phyloP scores from a whole-genome alignment of 2,329 filamentous ascomycete species.

The Xylaria sp. region DNA sequence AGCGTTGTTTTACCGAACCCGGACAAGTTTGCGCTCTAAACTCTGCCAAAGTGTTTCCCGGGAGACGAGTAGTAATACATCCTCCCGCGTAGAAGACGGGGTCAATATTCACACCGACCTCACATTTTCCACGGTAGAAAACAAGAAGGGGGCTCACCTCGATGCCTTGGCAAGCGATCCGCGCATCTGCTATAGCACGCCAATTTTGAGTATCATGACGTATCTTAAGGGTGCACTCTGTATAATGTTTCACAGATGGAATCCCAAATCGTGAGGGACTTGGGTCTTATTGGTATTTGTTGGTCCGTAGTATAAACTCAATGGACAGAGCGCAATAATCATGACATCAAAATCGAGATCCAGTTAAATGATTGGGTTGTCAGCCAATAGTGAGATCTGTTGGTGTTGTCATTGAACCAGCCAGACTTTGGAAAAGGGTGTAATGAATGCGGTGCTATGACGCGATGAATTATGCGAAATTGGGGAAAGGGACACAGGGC shows the following conservation, averaged over 20 bases:
- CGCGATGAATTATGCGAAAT: neutral
- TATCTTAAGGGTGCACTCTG: neutral
- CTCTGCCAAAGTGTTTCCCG: neutral
- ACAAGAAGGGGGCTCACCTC: too few relatives aligned
- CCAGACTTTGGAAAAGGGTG: neutral
- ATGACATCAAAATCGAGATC: conserved; percentile 40
- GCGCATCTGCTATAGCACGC: neutral
- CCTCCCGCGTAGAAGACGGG: neutral
- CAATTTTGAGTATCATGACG: neutral
- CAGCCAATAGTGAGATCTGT: neutral
- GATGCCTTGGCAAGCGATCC: neutral
- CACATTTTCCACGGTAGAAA: neutral
- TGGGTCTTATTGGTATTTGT: neutral
- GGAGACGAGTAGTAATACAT: neutral
- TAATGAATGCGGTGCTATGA: conserved; percentile 7
- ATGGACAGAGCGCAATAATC: neutral
- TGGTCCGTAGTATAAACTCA: neutral
- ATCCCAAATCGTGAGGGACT: neutral
- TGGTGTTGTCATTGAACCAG: neutral
- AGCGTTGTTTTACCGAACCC: neutral
- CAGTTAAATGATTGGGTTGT: conserved; percentile 19
- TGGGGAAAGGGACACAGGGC: too few relatives aligned
- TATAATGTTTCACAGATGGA: neutral
- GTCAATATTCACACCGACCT: neutral
- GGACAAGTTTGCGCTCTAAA: neutral